Evolutionary conservation across 257 asterid species (phyloP).

Genomic region (Solanum rostratum): DNA sequence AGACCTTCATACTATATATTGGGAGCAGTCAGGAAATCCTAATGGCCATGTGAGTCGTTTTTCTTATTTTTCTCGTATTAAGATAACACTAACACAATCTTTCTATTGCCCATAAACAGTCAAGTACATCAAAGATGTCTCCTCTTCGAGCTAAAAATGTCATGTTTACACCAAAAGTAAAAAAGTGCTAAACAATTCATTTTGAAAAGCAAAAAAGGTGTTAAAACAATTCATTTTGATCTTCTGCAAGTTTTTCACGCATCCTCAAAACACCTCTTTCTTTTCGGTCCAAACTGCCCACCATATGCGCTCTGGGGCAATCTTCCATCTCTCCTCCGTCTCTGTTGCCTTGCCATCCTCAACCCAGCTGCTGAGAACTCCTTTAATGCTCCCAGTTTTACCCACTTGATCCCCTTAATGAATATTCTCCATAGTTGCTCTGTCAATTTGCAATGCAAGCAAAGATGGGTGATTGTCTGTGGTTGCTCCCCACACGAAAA

Average conservation of each 20-base stretch:
- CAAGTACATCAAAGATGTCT: background rate
- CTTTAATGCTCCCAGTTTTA: background rate
- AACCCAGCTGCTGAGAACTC: background rate
- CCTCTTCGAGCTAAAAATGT: background rate
- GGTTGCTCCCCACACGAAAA: background rate
- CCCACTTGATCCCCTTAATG: background rate
- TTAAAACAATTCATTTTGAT: background rate
- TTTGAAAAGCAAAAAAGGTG: background rate
- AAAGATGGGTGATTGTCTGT: background rate
- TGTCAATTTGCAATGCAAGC: background rate
- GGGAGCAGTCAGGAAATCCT: constrained; percentile 95
- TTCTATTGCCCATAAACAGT: background rate
- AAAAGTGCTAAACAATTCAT: background rate
- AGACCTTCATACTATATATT: constrained; percentile 69
- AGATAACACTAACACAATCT: background rate
- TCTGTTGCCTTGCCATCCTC: background rate
- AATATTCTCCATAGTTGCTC: background rate
- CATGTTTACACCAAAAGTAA: background rate
- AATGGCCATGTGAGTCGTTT: constrained; percentile 69
- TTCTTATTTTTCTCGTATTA: background rate
- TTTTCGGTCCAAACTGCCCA: background rate
- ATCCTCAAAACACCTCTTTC: background rate
- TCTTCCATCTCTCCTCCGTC: background rate
- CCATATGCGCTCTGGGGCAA: background rate
- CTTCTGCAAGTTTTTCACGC: background rate